phyloP scores from a whole-genome alignment of 2,329 filamentous ascomycete species.

The Diaporthe sp. region DNA sequence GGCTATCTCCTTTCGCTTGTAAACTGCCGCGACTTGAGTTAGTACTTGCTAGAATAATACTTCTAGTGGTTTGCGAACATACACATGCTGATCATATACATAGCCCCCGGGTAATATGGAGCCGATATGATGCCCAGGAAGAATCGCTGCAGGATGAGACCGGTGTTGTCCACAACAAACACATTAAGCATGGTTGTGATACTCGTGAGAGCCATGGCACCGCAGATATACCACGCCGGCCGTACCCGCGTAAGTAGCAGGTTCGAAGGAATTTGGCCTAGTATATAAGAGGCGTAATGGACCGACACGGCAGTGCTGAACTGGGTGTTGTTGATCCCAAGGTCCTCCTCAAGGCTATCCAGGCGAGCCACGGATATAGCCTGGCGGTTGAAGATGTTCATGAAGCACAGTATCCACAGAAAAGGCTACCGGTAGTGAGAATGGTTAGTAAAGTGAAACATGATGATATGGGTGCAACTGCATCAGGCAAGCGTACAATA shows the following conservation, averaged over 20 bases:
- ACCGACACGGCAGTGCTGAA: constrained; percentile 20
- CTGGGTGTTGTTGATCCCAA: constrained; percentile 6
- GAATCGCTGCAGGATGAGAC: constrained; percentile 54
- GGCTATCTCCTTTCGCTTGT: constrained; percentile 72
- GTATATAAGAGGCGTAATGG: constrained; percentile 49
- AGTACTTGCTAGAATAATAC: rapidly evolving
- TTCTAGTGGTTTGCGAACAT: not conserved
- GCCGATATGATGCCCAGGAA: constrained; percentile 54
- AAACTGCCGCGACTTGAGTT: constrained; percentile 57
- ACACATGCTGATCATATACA: constrained; percentile 61
- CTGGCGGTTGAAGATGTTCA: constrained; percentile 18
- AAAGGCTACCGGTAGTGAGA: not conserved
- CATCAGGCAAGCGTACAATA: not conserved
- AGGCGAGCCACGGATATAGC: not conserved
- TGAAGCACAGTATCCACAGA: constrained; percentile 20
- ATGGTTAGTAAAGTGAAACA: too few relatives aligned
- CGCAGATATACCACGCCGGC: constrained; percentile 36
- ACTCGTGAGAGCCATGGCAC: constrained; percentile 46
- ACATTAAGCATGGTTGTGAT: constrained; percentile 36
- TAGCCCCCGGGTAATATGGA: constrained; percentile 43
- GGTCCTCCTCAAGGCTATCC: constrained; percentile 14
- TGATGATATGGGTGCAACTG: too few relatives aligned
- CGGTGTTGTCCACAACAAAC: constrained; percentile 36
- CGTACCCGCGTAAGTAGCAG: constrained; percentile 50
- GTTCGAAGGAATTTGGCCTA: constrained; percentile 59